Evolutionary conservation across 768 basidiomycete genomes (phyloP).

Genomic region (Boletus bicolor): DNA sequence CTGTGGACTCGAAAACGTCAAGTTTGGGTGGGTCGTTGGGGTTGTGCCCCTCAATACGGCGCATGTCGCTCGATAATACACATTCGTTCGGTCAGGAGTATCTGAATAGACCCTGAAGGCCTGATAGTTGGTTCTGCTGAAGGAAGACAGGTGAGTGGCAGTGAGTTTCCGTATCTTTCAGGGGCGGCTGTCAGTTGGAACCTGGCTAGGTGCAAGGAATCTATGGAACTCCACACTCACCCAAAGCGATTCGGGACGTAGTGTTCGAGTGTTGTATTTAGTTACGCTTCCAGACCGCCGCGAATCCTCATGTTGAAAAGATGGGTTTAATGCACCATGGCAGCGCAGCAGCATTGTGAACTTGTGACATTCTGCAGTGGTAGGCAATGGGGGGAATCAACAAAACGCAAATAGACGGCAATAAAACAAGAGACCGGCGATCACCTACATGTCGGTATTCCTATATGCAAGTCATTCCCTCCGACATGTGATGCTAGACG

Average conservation of each 20-base stretch:
- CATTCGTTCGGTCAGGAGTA: neutral
- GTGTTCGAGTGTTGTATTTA: neutral
- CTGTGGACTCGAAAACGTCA: too few relatives aligned
- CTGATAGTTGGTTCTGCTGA: too few relatives aligned
- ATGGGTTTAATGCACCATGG: neutral
- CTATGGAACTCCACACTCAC: neutral
- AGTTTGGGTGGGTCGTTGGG: neutral
- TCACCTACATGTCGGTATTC: neutral
- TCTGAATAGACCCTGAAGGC: neutral
- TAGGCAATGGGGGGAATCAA: neutral
- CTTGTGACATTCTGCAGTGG: too few relatives aligned
- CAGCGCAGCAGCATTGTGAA: neutral
- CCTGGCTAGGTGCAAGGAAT: neutral
- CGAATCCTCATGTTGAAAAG: neutral
- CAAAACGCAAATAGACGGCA: neutral
- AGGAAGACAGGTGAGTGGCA: too few relatives aligned
- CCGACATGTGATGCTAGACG: neutral
- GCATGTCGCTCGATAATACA: too few relatives aligned
- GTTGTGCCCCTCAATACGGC: neutral
- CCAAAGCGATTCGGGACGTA: neutral
- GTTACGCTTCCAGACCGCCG: neutral
- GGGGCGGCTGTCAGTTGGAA: neutral
- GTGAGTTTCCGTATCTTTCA: neutral
- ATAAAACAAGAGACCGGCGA: neutral
- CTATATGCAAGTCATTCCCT: neutral